Evolutionary conservation across 495 filamentous ascomycete genomes (phyloP).

Genomic region (Lichenothelia convexa): DNA sequence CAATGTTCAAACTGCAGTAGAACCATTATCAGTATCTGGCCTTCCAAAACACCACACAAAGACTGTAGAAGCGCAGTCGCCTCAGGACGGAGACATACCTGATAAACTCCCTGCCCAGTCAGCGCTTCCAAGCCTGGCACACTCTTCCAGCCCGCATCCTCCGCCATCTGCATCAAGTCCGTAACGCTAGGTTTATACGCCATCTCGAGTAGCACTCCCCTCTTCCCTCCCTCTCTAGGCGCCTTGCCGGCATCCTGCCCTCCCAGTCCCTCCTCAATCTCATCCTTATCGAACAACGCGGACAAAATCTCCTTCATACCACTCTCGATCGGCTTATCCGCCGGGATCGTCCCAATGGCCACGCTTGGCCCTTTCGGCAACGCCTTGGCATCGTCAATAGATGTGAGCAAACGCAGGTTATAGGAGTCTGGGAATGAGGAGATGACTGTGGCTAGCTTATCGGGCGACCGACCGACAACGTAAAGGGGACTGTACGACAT

Average conservation of each 20-base stretch:
- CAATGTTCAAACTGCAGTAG: conserved; percentile 55
- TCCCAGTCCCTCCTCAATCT: conserved; percentile 6
- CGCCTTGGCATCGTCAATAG: conserved; percentile 28
- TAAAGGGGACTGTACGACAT: conserved; percentile 79
- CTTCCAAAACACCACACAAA: too few species aligned
- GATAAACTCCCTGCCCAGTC: conserved; percentile 71
- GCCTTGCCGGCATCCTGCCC: not conserved
- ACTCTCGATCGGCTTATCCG: conserved; percentile 65
- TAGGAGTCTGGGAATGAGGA: conserved; percentile 52
- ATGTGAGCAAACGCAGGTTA: conserved; percentile 47
- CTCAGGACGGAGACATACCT: too few species aligned
- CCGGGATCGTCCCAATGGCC: conserved; percentile 80
- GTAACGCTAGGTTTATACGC: conserved; percentile 82
- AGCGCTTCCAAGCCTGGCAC: conserved; percentile 82
- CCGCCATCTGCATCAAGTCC: conserved; percentile 67
- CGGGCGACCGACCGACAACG: conserved; percentile 57
- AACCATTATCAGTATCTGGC: conserved; percentile 24
- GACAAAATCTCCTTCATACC: conserved; percentile 48
- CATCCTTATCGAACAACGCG: conserved; percentile 38
- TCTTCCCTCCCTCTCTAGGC: conserved; percentile 8
- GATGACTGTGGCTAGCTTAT: conserved; percentile 46
- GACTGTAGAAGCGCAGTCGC: too few species aligned
- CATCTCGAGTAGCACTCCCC: conserved; percentile 74
- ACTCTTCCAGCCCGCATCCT: conserved; percentile 64
- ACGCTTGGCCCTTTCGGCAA: conserved; percentile 41